Evolutionary conservation across 2,329 filamentous ascomycete genomes (phyloP), one percentile per base, ranked within the genome.

Genomic region (Hypoxylon sp.): DNA sequence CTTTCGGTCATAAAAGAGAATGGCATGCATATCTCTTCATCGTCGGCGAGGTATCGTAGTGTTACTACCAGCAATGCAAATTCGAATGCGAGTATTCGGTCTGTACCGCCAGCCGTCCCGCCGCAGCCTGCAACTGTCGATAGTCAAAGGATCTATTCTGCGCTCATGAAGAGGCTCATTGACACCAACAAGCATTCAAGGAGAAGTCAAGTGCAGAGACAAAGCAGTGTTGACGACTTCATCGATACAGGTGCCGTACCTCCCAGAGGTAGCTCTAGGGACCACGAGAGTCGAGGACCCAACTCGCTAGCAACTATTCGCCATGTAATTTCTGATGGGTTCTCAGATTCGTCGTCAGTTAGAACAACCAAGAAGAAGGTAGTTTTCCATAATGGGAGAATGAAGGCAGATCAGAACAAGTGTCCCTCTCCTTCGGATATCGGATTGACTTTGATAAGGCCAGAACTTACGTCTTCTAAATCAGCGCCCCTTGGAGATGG

Each of bases 1-100:
- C 79, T 92, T n/a, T 90, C 89, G 1, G 83, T 89, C 24, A 91
- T 92, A 74, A 87, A 87, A 50, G 89, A 91, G 75, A 83, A 83
- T 63, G 84, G 83, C 0, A 76, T 78, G 21, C 82, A 84, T 69
- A 67, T 80, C 17, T 78, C 82, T 7, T 83, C 83, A 3, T 78
- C 80, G 7, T 80, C 81, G 1, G 73, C 79, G 24, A 72, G 67
- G 47, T 75, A 77, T 31, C 69, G 68, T 1, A 68, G 68, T 29
- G 62, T 75, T 10, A 70, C 35, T 74, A 79, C 64, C 51, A 74
- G 31, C 66, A 77, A 65, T 59, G 71, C 52, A 58, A 62, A 57
- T 10, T 27, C 71, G 63, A 54, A 72, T 67, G 57, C 48, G 59
- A 69, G 27, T 54, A 19, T 32, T 27, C 39, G 55, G 54, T 54